These are phyloP conservation scores for Tolypocladium sp. DNA, from an alignment of 2,329 filamentous ascomycete genomes.

Conservation along the genomic window DNA sequence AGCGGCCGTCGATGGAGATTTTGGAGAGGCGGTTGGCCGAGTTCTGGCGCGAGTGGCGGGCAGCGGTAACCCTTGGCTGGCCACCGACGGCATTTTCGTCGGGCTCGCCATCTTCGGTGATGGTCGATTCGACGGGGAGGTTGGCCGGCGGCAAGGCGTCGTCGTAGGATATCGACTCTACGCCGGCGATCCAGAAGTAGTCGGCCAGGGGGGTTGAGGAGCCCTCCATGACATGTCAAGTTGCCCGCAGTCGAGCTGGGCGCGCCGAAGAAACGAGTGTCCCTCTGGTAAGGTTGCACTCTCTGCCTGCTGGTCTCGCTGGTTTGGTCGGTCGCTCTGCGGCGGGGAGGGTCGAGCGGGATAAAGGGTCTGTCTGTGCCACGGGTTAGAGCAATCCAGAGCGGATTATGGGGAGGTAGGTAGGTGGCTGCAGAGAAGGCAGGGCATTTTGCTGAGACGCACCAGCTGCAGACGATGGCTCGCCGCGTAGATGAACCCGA, in stretches of 20 bases:
- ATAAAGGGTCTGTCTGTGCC: not conserved
- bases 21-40: slow-evolving; percentile 51
- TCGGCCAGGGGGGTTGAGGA: slow-evolving; percentile 59
- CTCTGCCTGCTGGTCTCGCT: not conserved
- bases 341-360: not conserved
- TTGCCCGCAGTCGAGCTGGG: slow-evolving; percentile 13
- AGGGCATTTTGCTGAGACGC: not conserved
- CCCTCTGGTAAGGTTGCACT: not conserved
- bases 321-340: not conserved
- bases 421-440: not conserved
- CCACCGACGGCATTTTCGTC: slow-evolving; percentile 29
- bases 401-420: not conserved
- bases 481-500: not conserved
- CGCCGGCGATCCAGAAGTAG: slow-evolving; percentile 68
- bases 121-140: slow-evolving; percentile 44
- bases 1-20: slow-evolving; percentile 37
- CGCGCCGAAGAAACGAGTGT: not conserved
- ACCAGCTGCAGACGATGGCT: slow-evolving; percentile 1
- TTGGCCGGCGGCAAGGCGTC: slow-evolving; percentile 32
- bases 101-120: slow-evolving; percentile 53
- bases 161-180: slow-evolving; percentile 58
- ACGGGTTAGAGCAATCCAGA: not conserved
- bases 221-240: slow-evolving; percentile 47
- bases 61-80: slow-evolving; percentile 18
- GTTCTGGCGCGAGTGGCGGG: slow-evolving; percentile 52